These are phyloP conservation scores for Graphiopsis chlorocephala DNA, from an alignment of 2,329 filamentous ascomycete genomes.

Conservation along the genomic window DNA sequence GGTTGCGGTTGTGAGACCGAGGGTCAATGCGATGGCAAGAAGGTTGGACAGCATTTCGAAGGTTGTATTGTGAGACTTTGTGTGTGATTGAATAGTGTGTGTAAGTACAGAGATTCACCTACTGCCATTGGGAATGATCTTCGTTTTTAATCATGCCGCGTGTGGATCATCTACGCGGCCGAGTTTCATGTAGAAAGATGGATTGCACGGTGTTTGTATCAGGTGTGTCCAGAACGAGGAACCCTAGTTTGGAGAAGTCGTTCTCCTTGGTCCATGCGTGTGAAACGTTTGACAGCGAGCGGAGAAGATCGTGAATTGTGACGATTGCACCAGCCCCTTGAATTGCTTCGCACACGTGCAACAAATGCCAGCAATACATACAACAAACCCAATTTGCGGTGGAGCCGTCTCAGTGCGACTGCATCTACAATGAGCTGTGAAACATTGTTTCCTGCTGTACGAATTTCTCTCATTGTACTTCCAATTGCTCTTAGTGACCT, in stretches of 20 bases:
- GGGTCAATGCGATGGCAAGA: constrained; percentile 16
- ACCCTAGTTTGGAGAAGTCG: background rate
- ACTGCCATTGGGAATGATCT: too few relatives aligned
- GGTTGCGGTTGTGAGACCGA: constrained; percentile 32
- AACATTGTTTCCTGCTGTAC: background rate
- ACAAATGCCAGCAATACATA: background rate
- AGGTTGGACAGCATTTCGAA: constrained; percentile 9
- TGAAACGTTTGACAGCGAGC: too few relatives aligned
- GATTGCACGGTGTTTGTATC: background rate
- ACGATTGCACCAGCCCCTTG: background rate
- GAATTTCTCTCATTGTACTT: background rate
- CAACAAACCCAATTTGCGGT: background rate
- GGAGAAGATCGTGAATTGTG: background rate
- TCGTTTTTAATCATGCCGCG: background rate
- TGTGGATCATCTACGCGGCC: background rate
- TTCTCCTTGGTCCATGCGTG: background rate
- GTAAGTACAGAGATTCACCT: background rate
- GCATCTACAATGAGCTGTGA: background rate
- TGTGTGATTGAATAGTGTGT: background rate
- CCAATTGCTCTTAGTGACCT: background rate
- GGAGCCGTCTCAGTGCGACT: background rate
- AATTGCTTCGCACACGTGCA: background rate
- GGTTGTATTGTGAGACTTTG: background rate
- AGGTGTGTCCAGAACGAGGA: background rate
- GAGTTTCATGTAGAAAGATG: constrained; percentile 9